A percentile compares a stretch with the other conserved stretches of the same genome.
Conservation (phyloP, 164 flowering plant genomes). For the Umbilicus rupestris region DNA sequence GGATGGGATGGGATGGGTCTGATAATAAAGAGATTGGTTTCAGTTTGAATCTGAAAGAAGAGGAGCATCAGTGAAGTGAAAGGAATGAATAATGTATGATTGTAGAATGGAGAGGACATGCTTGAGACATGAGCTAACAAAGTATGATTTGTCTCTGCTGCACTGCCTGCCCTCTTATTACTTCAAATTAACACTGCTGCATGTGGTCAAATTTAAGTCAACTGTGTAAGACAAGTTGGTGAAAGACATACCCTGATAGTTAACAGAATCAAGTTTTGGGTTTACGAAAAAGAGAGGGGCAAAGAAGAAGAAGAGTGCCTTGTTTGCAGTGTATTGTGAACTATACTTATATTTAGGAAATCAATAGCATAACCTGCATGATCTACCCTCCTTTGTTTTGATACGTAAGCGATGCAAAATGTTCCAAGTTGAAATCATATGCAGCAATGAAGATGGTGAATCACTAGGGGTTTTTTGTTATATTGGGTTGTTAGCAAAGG, state of each 20-base stretch:
- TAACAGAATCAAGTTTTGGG: no score
- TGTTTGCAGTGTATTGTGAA: not conserved
- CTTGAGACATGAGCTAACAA: conserved; percentile 1
- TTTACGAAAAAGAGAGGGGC: not conserved
- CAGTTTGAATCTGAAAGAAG: not conserved
- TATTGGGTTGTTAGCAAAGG: no score
- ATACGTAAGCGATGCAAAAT: no score
- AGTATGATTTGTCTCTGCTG: not conserved
- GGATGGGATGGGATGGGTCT: not conserved
- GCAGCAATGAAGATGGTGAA: no score
- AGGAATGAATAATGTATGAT: not conserved
- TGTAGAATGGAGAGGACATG: not conserved
- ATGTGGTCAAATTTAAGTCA: no score
- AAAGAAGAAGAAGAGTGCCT: not conserved
- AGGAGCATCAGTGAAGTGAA: not conserved
- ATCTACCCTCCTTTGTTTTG: no score
- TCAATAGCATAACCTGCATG: no score
- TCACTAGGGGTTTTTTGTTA: no score
- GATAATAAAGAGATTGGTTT: no score
- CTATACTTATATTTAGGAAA: not conserved
- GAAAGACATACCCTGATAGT: not conserved
- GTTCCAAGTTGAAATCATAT: no score
- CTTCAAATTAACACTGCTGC: not conserved
- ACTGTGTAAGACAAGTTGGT: not conserved
- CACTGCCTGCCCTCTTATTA: not conserved